A percentile compares a stretch with the other conserved stretches of the same genome.
These are phyloP conservation scores for Eremothecium cymbalariae DNA, from an alignment of 1,139 yeast species.

Conservation along the genomic window DNA sequence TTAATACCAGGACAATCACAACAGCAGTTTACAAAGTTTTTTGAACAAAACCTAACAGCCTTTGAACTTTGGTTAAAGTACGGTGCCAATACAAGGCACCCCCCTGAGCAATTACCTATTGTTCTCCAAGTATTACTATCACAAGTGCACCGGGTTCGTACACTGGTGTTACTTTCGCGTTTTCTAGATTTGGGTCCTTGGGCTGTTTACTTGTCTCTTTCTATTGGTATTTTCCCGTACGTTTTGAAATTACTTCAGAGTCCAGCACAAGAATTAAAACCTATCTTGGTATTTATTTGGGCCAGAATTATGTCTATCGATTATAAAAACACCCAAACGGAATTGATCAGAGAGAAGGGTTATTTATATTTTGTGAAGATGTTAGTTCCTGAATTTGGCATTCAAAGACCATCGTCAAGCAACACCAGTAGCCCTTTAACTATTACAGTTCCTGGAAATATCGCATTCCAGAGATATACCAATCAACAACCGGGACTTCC, in stretches of 20 bases:
- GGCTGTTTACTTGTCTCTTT: constrained; percentile 89
- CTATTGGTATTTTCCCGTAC: constrained; percentile 94
- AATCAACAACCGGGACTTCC: constrained; percentile 12
- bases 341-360: constrained; percentile 83
- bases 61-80: constrained; percentile 94
- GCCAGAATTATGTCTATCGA: constrained; percentile 96
- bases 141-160: constrained; percentile 88
- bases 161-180: constrained; percentile 72
- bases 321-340: constrained; percentile 82
- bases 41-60: constrained; percentile 92
- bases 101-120: constrained; percentile 93
- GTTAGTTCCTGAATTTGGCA: constrained; percentile 43
- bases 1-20: constrained; percentile 20
- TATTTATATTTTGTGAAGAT: constrained; percentile 80
- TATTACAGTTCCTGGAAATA: constrained; percentile 26
- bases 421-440: constrained; percentile 29
- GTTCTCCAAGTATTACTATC: constrained; percentile 86
- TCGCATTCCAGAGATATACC: constrained; percentile 16
- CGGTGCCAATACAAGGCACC: constrained; percentile 73
- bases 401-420: constrained; percentile 30
- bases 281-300: constrained; percentile 94
- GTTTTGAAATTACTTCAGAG: constrained; percentile 83
- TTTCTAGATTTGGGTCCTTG: constrained; percentile 93
- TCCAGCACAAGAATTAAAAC: constrained; percentile 92
- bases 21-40: constrained; percentile 86